Evolutionary conservation across 1,284 basidiomycete species (phyloP).

Genomic region (Marasmius sp.): DNA sequence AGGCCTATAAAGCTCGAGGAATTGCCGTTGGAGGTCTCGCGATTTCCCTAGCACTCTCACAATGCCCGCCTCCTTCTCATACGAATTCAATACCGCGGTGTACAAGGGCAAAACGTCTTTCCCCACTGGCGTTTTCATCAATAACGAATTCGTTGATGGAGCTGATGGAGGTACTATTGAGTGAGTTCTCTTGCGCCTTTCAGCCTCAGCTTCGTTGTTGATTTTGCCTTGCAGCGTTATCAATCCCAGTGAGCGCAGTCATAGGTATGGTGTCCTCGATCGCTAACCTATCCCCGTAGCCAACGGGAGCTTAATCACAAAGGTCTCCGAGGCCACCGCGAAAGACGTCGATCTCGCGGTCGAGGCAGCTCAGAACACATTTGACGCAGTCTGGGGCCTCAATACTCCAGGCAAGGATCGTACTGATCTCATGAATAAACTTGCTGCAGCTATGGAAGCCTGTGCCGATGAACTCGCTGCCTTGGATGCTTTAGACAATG

Average conservation of each 20-base stretch:
- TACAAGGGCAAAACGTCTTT: constrained; percentile 64
- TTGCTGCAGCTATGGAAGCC: constrained; percentile 75
- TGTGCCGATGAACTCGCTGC: constrained; percentile 70
- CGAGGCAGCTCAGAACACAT: constrained; percentile 64
- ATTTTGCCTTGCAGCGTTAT: background rate
- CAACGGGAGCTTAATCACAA: constrained; percentile 64
- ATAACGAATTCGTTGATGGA: constrained; percentile 65
- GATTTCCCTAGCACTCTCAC: background rate
- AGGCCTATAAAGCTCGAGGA: too few relatives aligned
- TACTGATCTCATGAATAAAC: constrained; percentile 60
- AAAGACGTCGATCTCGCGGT: constrained; percentile 77
- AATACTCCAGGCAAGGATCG: constrained; percentile 58
- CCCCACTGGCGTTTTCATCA: constrained; percentile 70
- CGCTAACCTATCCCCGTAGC: constrained; percentile 27
- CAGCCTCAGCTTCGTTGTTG: background rate
- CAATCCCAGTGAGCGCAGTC: background rate
- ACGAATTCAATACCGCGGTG: constrained; percentile 42
- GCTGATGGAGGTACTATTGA: constrained; percentile 40
- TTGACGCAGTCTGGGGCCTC: constrained; percentile 62
- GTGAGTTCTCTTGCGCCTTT: background rate
- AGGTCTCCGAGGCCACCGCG: constrained; percentile 60
- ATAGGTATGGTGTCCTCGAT: background rate
- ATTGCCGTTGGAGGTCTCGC: too few relatives aligned
- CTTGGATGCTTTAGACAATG: constrained; percentile 71
- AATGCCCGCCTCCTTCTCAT: constrained; percentile 2